These are phyloP conservation scores for Annulohypoxylon stygium DNA, from an alignment of 495 filamentous ascomycete genomes.

Conservation along the genomic window DNA sequence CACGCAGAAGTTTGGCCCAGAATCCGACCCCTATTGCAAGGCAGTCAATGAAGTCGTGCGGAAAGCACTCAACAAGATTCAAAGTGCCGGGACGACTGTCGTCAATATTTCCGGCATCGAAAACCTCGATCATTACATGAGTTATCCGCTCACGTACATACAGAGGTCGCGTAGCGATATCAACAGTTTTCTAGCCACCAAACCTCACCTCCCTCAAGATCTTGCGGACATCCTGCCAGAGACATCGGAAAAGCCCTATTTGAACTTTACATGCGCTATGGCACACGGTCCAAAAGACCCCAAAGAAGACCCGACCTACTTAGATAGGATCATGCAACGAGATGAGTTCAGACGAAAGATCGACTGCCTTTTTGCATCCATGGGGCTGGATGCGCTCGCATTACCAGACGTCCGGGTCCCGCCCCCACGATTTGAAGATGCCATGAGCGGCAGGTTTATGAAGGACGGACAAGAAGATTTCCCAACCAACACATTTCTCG, in stretches of 20 bases:
- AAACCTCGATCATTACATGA: conserved; percentile 51
- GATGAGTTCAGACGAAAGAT: conserved; percentile 48
- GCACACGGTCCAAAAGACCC: conserved; percentile 38
- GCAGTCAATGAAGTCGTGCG: conserved; percentile 47
- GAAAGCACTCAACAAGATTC: conserved; percentile 40
- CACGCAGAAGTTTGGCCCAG: conserved; percentile 48
- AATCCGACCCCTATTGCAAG: conserved; percentile 39
- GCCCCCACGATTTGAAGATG: conserved; percentile 45
- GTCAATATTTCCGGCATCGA: conserved; percentile 49
- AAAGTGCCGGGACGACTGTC: conserved; percentile 40
- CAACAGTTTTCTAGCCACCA: conserved; percentile 50
- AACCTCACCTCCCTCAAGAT: conserved; percentile 42
- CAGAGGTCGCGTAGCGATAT: conserved; percentile 53
- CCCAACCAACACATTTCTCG: conserved; percentile 49
- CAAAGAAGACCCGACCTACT: conserved; percentile 43
- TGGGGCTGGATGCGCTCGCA: conserved; percentile 47
- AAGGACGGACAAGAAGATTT: conserved; percentile 36
- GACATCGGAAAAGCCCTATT: conserved; percentile 31
- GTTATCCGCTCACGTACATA: conserved; percentile 37
- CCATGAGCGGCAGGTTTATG: conserved; percentile 35
- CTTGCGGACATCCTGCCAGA: conserved; percentile 35
- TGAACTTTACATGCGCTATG: conserved; percentile 35
- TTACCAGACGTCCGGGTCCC: conserved; percentile 47
- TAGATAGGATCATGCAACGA: conserved; percentile 34
- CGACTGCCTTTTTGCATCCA: conserved; percentile 42